phyloP scores from a whole-genome alignment of 2,329 filamentous ascomycete genomes.

The Fusarium hostae region DNA sequence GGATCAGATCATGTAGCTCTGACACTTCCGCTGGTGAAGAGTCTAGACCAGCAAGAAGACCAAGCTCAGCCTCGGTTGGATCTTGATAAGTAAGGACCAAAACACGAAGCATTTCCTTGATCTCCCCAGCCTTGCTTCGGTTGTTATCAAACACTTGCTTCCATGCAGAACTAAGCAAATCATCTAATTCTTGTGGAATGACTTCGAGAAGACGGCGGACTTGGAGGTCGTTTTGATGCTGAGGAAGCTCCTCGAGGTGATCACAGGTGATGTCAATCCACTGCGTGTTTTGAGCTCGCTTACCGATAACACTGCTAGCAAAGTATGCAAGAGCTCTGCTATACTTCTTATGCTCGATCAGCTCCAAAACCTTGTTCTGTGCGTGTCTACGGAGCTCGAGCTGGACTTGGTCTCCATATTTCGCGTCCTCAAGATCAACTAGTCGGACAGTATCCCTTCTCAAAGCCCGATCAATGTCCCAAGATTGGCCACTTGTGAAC shows the following conservation, averaged over 20 bases:
- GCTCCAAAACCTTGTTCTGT: constrained; percentile 49
- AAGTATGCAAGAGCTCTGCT: constrained; percentile 56
- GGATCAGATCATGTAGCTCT: constrained; percentile 50
- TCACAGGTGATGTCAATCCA: constrained; percentile 58
- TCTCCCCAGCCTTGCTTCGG: constrained; percentile 49
- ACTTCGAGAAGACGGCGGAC: constrained; percentile 53
- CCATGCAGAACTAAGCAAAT: constrained; percentile 53
- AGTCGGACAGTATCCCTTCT: constrained; percentile 10
- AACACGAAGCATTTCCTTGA: constrained; percentile 56
- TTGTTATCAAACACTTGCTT: constrained; percentile 50
- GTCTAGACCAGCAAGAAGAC: constrained; percentile 51
- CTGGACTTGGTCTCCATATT: constrained; percentile 34
- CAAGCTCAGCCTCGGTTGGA: constrained; percentile 52
- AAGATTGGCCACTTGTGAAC: constrained; percentile 50
- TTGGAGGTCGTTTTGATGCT: constrained; percentile 51
- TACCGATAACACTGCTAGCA: constrained; percentile 55
- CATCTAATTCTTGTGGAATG: constrained; percentile 53
- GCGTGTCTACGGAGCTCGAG: constrained; percentile 43
- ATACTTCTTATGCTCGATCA: constrained; percentile 52
- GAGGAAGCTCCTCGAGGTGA: constrained; percentile 53
- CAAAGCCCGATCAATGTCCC: constrained; percentile 12
- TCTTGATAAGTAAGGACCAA: constrained; percentile 56
- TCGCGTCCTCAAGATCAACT: constrained; percentile 34
- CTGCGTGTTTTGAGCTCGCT: constrained; percentile 55
- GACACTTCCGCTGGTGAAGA: constrained; percentile 46